Percentiles rank a stretch among this genome's conserved stretches.
Evolutionary conservation across 208 protist genomes (phyloP).

Genomic region (Trypanosoma vivax): DNA sequence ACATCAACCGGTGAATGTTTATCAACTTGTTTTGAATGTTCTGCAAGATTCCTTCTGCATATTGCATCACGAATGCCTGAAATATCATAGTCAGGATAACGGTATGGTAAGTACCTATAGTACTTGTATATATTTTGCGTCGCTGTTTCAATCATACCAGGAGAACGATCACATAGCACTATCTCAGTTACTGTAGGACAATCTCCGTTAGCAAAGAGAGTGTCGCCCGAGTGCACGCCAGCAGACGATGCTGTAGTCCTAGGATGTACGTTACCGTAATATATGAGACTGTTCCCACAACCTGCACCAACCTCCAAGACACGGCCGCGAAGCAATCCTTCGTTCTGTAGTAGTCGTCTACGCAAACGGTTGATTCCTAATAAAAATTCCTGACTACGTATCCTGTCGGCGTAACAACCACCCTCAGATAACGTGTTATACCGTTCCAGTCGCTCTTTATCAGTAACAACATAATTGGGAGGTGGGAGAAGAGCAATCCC

Average conservation of each 20-base stretch:
- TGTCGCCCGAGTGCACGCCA: too few relatives aligned
- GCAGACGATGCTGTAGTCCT: too few relatives aligned
- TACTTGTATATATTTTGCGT: constrained; percentile 39
- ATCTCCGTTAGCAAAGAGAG: not conserved
- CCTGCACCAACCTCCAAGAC: constrained; percentile 82
- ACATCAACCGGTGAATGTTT: not conserved
- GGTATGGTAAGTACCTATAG: constrained; percentile 63
- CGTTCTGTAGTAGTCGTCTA: constrained; percentile 55
- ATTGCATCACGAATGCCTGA: constrained; percentile 24
- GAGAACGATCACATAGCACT: constrained; percentile 68
- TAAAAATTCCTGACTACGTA: constrained; percentile 75
- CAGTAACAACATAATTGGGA: constrained; percentile 65
- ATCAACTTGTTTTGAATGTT: not conserved
- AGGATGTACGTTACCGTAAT: constrained; percentile 43
- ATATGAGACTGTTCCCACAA: constrained; percentile 60
- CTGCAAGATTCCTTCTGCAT: too few relatives aligned
- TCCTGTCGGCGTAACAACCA: constrained; percentile 77
- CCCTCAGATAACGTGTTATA: constrained; percentile 61
- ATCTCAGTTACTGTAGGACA: constrained; percentile 32
- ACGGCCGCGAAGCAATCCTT: constrained; percentile 51
- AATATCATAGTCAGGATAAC: constrained; percentile 75
- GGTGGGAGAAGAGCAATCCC: constrained; percentile 57
- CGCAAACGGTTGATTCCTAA: constrained; percentile 73
- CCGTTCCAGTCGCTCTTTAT: constrained; percentile 59
- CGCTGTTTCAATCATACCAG: constrained; percentile 67